A percentile compares a stretch with the other conserved stretches of the same genome.
Evolutionary conservation across 2,329 filamentous ascomycete genomes (phyloP).

Genomic region (Xylariaceae sp.): DNA sequence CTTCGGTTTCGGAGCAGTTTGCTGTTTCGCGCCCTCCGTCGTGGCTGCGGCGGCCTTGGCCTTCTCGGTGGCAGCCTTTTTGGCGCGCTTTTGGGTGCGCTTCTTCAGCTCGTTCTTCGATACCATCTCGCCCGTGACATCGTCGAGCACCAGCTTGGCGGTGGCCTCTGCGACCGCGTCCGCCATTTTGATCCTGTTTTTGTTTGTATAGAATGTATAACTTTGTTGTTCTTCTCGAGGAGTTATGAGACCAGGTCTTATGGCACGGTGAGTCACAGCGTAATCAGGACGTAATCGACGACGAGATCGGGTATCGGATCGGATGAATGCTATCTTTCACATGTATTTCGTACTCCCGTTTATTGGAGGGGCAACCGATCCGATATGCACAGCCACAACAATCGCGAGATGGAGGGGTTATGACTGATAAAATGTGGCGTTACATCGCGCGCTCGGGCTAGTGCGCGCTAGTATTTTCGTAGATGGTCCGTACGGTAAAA

Average conservation of each 20-base stretch:
- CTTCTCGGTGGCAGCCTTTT: constrained; percentile 50
- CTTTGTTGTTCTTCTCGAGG: too few species aligned
- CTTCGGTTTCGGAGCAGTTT: constrained; percentile 36
- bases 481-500: too few species aligned
- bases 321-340: background rate
- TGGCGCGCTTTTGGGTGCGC: constrained; percentile 52
- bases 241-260: background rate
- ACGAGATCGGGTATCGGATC: background rate
- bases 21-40: constrained; percentile 18
- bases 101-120: constrained; percentile 61
- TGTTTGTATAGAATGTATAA: too few species aligned
- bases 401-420: background rate
- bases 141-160: constrained; percentile 57
- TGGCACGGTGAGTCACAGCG: background rate
- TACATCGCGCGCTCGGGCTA: background rate
- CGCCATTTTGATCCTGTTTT: constrained; percentile 30
- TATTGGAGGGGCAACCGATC: background rate
- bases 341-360: background rate
- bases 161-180: constrained; percentile 40
- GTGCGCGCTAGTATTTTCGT: background rate
- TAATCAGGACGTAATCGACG: background rate
- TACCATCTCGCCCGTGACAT: constrained; percentile 61
- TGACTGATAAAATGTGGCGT: background rate
- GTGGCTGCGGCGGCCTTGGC: constrained; percentile 36
- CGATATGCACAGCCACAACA: background rate